A percentile compares a stretch with the other conserved stretches of the same genome.
Evolutionary conservation across 2,329 filamentous ascomycete species (phyloP).

Genomic region (Magnaporthiopsis rhizophila): DNA sequence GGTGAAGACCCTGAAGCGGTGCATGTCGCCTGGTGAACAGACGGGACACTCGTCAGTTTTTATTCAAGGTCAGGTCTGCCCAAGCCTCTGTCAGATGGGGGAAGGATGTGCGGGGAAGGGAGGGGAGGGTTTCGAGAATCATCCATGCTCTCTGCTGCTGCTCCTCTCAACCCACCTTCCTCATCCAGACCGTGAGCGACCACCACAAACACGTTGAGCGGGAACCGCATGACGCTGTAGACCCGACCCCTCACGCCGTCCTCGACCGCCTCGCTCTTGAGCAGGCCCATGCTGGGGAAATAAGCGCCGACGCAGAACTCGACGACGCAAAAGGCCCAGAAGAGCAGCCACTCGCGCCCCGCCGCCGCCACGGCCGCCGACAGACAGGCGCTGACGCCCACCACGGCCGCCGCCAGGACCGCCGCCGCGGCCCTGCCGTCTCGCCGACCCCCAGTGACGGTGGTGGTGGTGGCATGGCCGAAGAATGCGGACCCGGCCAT

Average conservation of each 20-base stretch:
- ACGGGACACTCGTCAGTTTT: background rate
- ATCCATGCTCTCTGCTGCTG: background rate
- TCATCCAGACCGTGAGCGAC: conserved; percentile 35
- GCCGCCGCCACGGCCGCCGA: conserved; percentile 30
- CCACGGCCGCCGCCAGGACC: conserved; percentile 26
- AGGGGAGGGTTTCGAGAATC: background rate
- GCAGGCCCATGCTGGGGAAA: conserved; percentile 45
- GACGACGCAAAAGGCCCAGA: conserved; percentile 50
- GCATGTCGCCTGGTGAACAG: background rate
- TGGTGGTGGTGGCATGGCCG: conserved; percentile 22
- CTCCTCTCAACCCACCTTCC: conserved; percentile 27
- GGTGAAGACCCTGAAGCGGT: conserved; percentile 1
- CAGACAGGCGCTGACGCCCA: conserved; percentile 27
- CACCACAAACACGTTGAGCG: conserved; percentile 47
- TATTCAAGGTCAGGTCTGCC: no score
- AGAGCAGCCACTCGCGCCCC: conserved; percentile 33
- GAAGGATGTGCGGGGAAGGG: background rate
- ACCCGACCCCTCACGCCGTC: conserved; percentile 45
- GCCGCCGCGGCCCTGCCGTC: conserved; percentile 18
- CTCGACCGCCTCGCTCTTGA: conserved; percentile 46
- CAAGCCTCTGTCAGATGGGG: background rate
- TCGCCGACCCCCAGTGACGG: no score
- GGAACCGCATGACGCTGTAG: conserved; percentile 49
- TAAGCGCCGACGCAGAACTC: conserved; percentile 51
- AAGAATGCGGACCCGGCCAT: conserved; percentile 46